Evolutionary conservation across 2,329 filamentous ascomycete species (phyloP).

Genomic region (Cucurbitaria berberidis): DNA sequence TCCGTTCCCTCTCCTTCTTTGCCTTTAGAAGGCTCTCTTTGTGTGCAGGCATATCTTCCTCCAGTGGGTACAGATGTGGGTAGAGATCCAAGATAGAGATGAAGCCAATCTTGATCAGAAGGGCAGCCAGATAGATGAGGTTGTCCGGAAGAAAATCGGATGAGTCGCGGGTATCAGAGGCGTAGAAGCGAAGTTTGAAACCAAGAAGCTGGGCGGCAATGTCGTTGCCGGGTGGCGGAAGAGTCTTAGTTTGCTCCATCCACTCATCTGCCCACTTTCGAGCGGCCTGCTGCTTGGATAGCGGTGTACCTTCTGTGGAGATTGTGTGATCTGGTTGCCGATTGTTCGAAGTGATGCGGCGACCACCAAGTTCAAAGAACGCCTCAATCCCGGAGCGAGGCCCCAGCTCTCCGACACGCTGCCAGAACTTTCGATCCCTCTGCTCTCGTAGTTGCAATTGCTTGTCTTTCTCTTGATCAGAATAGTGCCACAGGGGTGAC

Average conservation of each 20-base stretch:
- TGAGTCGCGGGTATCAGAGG: slow-evolving; percentile 75
- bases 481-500: slow-evolving; percentile 66
- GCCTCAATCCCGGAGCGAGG: slow-evolving; percentile 70
- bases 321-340: slow-evolving; percentile 40
- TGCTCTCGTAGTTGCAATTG: slow-evolving; percentile 63
- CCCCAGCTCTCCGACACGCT: slow-evolving; percentile 69
- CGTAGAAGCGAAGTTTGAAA: slow-evolving; percentile 96
- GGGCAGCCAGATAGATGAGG: slow-evolving; percentile 85
- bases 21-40: slow-evolving; percentile 73
- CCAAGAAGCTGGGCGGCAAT: slow-evolving; percentile 93
- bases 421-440: slow-evolving; percentile 82
- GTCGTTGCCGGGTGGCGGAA: slow-evolving; percentile 84
- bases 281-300: slow-evolving; percentile 52
- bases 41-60: slow-evolving; percentile 80
- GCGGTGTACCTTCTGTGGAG: slow-evolving; percentile 20
- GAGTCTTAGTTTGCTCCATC: slow-evolving; percentile 79
- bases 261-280: slow-evolving; percentile 61
- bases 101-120: slow-evolving; percentile 96
- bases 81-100: slow-evolving; percentile 91
- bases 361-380: slow-evolving; percentile 86
- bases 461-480: slow-evolving; percentile 70
- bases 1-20: slow-evolving; percentile 70
- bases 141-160: slow-evolving; percentile 86
- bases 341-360: slow-evolving; percentile 60
- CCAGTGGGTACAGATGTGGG: slow-evolving; percentile 85